Evolutionary conservation across 805 yeast species (phyloP), one percentile per base, ranked within the genome.

Genomic region (Saturnispora galanensis): DNA sequence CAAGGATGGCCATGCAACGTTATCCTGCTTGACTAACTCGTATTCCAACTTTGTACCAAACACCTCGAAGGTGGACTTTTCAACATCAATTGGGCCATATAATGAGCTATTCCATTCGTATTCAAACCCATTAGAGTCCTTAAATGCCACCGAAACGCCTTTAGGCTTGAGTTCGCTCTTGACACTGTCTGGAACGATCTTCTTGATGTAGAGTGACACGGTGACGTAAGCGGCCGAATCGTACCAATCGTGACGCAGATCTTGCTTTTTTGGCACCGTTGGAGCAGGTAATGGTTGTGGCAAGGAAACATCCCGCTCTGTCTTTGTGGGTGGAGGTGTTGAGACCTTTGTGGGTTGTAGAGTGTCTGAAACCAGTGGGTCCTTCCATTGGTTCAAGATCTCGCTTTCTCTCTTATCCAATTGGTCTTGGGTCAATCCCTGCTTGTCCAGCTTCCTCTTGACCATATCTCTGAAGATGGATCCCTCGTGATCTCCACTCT

Each of bases 41-140:
- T 50, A 44, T 60, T 90, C 97, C 3, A 90, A 52, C 55, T 90
- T 90, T 16, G 93, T 83, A 1, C 81, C 67, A 54, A 75, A 79
- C 2, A 88, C 73, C 10, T 65, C 69, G 52, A 60, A 75, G 0
- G 65, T 55, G 1, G 81, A 72, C 16, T 63, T 51, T 0, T 56
- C 58, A 1, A 78, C 65, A 26, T 64, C 72, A 28, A 90, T 77
- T 16, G 61, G 26, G 26, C 26, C 64, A 11, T 68, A 73, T 43
- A 58, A 72, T 31, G 85, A 76, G 39, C 83, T 56, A 21, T 64
- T 60, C 53, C 77, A 84, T 47, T 65, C 69, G 60, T 80, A 85
- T 2, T 46, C 39, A 1, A 83, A 68, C 5, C 69, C 67, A 1
- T 66, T 58, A 1, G 70, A 65, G 35, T 69, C 69, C 45, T 76